phyloP scores from a whole-genome alignment of 345 rosid species.

The Fremontodendron californicum region DNA sequence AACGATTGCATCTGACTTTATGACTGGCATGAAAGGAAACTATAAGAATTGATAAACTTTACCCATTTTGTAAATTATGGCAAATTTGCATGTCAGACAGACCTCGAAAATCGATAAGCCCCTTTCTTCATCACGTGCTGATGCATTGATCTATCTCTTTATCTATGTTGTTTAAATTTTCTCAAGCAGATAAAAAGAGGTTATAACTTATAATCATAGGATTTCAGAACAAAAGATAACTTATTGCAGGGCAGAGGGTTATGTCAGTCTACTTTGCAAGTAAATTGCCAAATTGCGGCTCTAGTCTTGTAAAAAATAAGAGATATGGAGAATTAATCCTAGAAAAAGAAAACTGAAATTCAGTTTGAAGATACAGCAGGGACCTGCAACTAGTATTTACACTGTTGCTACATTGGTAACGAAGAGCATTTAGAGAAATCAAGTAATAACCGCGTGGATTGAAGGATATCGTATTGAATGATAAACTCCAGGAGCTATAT shows the following conservation, averaged over 20 bases:
- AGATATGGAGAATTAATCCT: not conserved
- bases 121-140: not conserved
- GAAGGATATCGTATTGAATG: not conserved
- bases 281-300: no score
- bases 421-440: no score
- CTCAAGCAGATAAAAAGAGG: not conserved
- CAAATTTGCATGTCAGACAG: not conserved
- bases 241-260: no score
- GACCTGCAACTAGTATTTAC: not conserved
- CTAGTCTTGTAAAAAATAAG: not conserved
- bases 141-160: not conserved
- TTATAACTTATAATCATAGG: no score
- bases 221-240: no score
- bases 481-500: not conserved
- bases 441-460: no score
- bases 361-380: not conserved
- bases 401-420: no score
- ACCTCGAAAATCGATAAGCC: not conserved
- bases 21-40: not conserved
- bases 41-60: not conserved
- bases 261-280: not conserved
- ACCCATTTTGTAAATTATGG: conserved; percentile 3
- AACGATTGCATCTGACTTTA: not conserved
- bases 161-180: not conserved
- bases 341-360: no score